These are phyloP conservation scores for Volvox reticuliferus DNA, from an alignment of 139 green algal species.

Conservation along the genomic window DNA sequence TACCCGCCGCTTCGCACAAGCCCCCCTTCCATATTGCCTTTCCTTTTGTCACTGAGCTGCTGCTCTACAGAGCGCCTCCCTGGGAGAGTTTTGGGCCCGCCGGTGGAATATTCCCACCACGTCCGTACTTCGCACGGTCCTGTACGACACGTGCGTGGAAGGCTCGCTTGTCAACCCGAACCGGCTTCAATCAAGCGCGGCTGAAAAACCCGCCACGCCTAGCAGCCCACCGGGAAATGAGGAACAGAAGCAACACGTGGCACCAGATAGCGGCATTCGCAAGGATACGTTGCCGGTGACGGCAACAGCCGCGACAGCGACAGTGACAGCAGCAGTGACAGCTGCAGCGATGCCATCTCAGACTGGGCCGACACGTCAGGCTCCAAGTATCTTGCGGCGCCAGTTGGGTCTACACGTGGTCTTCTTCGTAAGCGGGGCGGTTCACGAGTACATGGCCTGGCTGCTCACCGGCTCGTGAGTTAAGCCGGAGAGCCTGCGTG, in stretches of 20 bases:
- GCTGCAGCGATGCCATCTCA: background rate
- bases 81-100: slow-evolving; percentile 65
- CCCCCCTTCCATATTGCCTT: too few relatives aligned
- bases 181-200: too few relatives aligned
- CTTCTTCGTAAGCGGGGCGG: slow-evolving; percentile 46
- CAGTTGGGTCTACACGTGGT: slow-evolving; percentile 5
- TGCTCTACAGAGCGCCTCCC: slow-evolving; percentile 4
- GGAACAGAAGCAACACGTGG: background rate
- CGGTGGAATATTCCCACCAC: slow-evolving; percentile 64
- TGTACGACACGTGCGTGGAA: slow-evolving; percentile 64
- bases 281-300: background rate
- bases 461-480: background rate
- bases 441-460: slow-evolving; percentile 57
- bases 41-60: too few relatives aligned
- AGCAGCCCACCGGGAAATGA: background rate
- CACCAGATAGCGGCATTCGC: background rate
- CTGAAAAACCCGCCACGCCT: too few relatives aligned
- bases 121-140: slow-evolving; percentile 44
- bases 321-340: background rate
- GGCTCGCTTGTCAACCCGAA: slow-evolving; percentile 15
- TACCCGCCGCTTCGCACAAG: too few relatives aligned
- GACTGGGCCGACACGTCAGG: background rate
- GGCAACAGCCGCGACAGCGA: background rate
- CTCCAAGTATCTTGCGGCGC: background rate
- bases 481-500: too few relatives aligned